phyloP scores from a whole-genome alignment of 1,139 yeast species.

The Diutina mesorugosa region DNA sequence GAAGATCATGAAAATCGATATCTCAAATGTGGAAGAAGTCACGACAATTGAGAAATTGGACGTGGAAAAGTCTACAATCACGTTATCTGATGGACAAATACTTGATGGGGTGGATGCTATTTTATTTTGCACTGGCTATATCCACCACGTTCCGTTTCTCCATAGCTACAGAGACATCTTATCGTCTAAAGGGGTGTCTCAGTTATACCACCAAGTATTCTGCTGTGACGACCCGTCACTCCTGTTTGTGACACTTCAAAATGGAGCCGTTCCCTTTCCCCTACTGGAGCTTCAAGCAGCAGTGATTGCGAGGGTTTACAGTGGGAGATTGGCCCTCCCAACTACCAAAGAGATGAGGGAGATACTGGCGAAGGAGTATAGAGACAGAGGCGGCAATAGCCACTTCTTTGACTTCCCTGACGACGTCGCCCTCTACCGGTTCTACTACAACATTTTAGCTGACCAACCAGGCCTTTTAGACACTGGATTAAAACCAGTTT shows the following conservation, averaged over 20 bases:
- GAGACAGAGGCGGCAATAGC: constrained; percentile 10
- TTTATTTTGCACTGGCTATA: constrained; percentile 57
- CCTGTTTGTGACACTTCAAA: constrained; percentile 23
- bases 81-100: constrained; percentile 5
- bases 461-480: constrained; percentile 7
- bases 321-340: constrained; percentile 7
- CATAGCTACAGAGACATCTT: constrained; percentile 14
- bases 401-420: constrained; percentile 18
- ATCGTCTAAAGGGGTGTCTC: constrained; percentile 15
- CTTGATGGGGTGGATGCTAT: constrained; percentile 29
- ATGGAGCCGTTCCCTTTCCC: constrained; percentile 24
- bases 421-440: constrained; percentile 18
- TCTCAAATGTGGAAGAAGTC: constrained; percentile 10
- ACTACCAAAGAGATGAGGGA: constrained; percentile 2
- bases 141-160: constrained; percentile 30
- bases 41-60: constrained; percentile 20
- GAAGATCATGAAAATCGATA: constrained; percentile 8
- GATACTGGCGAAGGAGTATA: constrained; percentile 4
- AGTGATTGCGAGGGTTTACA: constrained; percentile 11
- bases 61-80: constrained; percentile 3
- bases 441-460: constrained; percentile 11
- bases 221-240: constrained; percentile 32
- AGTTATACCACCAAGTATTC: constrained; percentile 30
- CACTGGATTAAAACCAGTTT: constrained; percentile 14
- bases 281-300: constrained; percentile 8